Conservation (phyloP, 257 asterid species). For the Linaria vulgaris region DNA sequence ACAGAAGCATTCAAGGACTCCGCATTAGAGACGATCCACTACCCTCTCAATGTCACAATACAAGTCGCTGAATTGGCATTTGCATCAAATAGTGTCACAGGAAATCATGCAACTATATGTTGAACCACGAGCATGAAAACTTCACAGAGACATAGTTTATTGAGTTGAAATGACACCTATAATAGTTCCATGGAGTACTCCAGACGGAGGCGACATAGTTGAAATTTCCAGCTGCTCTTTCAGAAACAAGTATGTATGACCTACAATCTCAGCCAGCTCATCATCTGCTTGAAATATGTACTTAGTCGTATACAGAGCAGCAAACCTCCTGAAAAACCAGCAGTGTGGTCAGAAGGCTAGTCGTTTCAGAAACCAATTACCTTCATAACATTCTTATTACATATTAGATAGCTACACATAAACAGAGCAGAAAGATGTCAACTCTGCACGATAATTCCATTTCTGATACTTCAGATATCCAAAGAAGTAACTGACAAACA, state of each 20-base stretch:
- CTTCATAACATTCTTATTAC: background rate
- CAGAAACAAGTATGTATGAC: slow-evolving; percentile 72
- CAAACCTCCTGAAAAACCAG: slow-evolving; percentile 63
- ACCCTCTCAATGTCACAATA: background rate
- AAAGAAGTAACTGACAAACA: too few relatives aligned
- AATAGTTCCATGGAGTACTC: slow-evolving; percentile 78
- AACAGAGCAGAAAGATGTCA: background rate
- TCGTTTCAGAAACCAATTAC: background rate
- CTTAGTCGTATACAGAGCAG: slow-evolving; percentile 54
- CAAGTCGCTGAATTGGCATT: background rate
- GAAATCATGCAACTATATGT: slow-evolving; percentile 5
- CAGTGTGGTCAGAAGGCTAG: slow-evolving; percentile 18
- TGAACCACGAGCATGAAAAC: background rate
- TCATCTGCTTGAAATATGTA: slow-evolving; percentile 45
- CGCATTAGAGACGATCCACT: background rate
- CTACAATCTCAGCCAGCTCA: slow-evolving; percentile 69
- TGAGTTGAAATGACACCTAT: slow-evolving; percentile 50
- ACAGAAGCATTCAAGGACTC: background rate
- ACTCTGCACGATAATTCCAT: too few relatives aligned
- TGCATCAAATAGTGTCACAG: background rate
- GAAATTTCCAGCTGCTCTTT: slow-evolving; percentile 77
- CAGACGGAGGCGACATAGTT: slow-evolving; percentile 63
- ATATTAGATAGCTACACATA: background rate
- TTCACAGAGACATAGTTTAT: slow-evolving; percentile 5
- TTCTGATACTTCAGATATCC: too few relatives aligned